These are phyloP conservation scores for Letharia lupina DNA, from an alignment of 495 filamentous ascomycete genomes.

Conservation along the genomic window DNA sequence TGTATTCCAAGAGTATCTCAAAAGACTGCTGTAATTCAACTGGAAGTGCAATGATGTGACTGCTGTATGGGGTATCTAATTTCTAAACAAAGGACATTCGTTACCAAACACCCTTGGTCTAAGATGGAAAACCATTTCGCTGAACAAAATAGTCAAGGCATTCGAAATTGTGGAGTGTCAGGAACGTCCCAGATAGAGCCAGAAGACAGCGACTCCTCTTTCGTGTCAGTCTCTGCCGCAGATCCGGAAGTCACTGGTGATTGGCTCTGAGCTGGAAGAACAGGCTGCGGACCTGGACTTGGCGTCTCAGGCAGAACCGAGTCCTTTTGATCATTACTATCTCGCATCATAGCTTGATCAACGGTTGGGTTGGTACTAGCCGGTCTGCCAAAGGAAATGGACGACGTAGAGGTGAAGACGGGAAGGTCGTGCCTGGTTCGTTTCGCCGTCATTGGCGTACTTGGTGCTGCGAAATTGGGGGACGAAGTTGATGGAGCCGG, in stretches of 20 bases:
- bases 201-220: not conserved
- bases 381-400: constrained; percentile 41
- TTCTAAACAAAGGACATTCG: not conserved
- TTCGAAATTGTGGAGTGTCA: constrained; percentile 20
- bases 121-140: not conserved
- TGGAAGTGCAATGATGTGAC: not conserved
- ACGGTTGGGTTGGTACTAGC: not conserved
- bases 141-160: constrained; percentile 3
- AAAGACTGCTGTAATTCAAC: not conserved
- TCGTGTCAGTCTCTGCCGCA: not conserved
- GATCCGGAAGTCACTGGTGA: not conserved
- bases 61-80: constrained; percentile 18
- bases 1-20: not conserved
- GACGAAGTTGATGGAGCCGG: not conserved
- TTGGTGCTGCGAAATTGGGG: constrained; percentile 19
- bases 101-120: not conserved
- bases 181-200: constrained; percentile 26
- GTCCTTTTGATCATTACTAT: not conserved
- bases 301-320: not conserved
- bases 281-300: not conserved
- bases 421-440: constrained; percentile 41
- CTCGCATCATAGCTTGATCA: not conserved
- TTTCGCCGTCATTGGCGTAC: constrained; percentile 27
- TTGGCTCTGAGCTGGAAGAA: not conserved
- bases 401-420: constrained; percentile 42